Base-by-base conservation (phyloP, 2,329 filamentous ascomycete species). In the Pestalotiopsis sp. region DNA sequence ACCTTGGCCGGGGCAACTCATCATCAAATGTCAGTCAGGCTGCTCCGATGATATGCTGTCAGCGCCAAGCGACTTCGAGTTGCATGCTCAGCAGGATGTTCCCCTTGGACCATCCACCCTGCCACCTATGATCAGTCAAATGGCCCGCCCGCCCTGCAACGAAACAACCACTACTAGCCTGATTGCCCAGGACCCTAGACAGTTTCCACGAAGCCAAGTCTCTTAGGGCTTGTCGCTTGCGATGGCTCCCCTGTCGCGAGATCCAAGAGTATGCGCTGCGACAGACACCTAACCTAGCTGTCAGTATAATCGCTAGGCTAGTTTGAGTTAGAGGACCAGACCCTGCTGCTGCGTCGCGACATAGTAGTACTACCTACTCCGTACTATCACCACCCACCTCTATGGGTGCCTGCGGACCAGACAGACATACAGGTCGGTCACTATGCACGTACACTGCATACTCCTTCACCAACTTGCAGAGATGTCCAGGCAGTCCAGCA, bases 231-330 rank as follows among this genome's bases (percentile, higher is more conserved):
- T 52, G n/a, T 52, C 45, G 45, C 45, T 52, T 52, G 45, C 17
- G 45, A 52, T 52, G 45, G 45, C 45, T 17, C 45, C 45, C 45
- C 45, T 52, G 45, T 52, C 9, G 17, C 45, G 4, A 52, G 45
- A 52, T 52, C 45, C 45, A 52, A n/a, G 17, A 20, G 41, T 45
- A 45, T 45, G 41, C 17, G 45, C 17, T n/a, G 17, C 45, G 7
- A 52, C 6, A 52, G 45, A 52, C 11, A 23, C n/a, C 17, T 52
- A n/a, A 20, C 14, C 20, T 13, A 25, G 25, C 31, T 62, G 59
- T 62, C 59, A 62, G 36, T 62, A 62, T 62, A 62, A 62, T 41
- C 59, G 59, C 59, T 62, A 62, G 31, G 27, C 59, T n/a, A 12
- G 17, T 62, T 62, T 20, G 25, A 62, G 27, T 39, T 62, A 62